Base-by-base conservation (phyloP, 805 yeast genomes). In the Lipomyces sp. region DNA sequence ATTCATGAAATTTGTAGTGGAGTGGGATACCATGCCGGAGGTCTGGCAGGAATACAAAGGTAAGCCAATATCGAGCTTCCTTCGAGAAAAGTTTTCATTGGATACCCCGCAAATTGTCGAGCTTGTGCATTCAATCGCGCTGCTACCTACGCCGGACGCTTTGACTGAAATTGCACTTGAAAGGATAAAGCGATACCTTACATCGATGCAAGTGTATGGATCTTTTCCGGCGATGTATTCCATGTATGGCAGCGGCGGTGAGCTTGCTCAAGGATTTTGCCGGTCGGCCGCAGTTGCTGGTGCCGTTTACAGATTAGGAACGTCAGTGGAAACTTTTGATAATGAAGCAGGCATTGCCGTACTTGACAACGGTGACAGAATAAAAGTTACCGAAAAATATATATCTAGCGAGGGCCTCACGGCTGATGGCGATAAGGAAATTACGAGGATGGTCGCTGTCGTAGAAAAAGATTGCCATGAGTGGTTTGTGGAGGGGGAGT, bases 221-320 rank as follows among this genome's bases (percentile, higher is more conserved):
- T 84, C 81, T 57, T 91, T 93, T 75, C 97, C 98, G 2, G 95
- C 86, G 11, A 75, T 91, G 72, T 83, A 83, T 61, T 85, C 95
- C 44, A 91, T 88, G 73, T 91, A 83, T 70, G 98, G 98, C 50
- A 95, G 96, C 2, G 90, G 95, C 0, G 96, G 98, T 46, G 98
- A 91, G 69, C 73, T 91, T 24, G 83, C 95, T 14, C 98, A 91
- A 71, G 98, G 97, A 1, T 91, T 93, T 68, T 91, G 97, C 70
- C 78, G 98, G 61, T 85, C 95, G 51, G 98, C 98, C 2, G 98
- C 98, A 13, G 98, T 91, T 56, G 98, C 93, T 18, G 98, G 98
- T 47, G 84, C 97, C 47, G 87, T 95, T 31, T 91, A 93, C 70
- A 88, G 89, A 67, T 74, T 91, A 49, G 81, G 83, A 64, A 83